Conservation (phyloP, 2,329 filamentous ascomycete species). For the Talaromyces piceae region DNA sequence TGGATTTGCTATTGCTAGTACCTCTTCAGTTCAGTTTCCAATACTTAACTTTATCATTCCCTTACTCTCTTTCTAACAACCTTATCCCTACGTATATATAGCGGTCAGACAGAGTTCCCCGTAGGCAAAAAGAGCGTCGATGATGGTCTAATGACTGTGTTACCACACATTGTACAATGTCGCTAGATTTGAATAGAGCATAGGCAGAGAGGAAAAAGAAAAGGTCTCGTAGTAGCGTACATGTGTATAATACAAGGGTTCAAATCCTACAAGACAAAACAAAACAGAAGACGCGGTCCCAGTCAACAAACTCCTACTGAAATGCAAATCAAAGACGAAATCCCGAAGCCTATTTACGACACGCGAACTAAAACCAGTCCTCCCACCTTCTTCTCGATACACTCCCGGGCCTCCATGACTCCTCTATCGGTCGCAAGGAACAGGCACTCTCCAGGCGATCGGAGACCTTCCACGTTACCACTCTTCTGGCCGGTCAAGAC, state of each 20-base stretch:
- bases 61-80: too few species aligned
- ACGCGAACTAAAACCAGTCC: conserved; percentile 71
- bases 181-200: background rate
- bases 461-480: conserved; percentile 63
- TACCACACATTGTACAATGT: background rate
- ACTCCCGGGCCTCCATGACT: conserved; percentile 74
- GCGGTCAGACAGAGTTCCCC: too few species aligned
- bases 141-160: too few species aligned
- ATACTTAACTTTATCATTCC: too few species aligned
- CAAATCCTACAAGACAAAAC: background rate
- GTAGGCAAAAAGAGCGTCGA: too few species aligned
- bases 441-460: conserved; percentile 70
- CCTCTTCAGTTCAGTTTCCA: too few species aligned
- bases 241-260: background rate
- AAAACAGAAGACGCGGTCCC: background rate
- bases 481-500: conserved; percentile 63
- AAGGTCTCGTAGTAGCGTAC: background rate
- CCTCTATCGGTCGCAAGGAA: conserved; percentile 72
- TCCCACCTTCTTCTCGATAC: conserved; percentile 71
- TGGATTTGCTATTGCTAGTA: too few species aligned
- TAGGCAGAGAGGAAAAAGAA: background rate
- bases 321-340: background rate
- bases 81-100: too few species aligned
- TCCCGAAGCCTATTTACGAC: background rate
- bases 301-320: background rate